A percentile compares a stretch with the other conserved stretches of the same genome.
These are phyloP conservation scores for Malus hybrid DNA, from an alignment of 331 rosid species.

Conservation along the genomic window DNA sequence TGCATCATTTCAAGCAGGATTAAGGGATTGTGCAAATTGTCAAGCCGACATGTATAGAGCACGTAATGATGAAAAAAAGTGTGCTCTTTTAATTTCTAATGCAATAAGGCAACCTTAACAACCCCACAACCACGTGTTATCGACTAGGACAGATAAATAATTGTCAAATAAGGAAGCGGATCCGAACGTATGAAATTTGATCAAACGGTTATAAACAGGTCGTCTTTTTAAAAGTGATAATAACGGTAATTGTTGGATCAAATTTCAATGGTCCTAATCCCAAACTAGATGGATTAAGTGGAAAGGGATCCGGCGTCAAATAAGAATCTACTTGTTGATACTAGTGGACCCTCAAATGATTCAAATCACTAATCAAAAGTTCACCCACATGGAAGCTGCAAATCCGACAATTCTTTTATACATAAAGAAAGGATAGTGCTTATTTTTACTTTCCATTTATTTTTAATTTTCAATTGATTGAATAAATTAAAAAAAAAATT, in stretches of 20 bases:
- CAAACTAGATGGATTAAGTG: fast-evolving
- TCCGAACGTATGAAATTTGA: too few relatives aligned
- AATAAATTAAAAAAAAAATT: too few relatives aligned
- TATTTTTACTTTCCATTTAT: too few relatives aligned
- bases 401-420: neutral
- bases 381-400: neutral
- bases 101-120: neutral
- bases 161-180: neutral
- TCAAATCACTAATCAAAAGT: neutral
- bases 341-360: neutral
- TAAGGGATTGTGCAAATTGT: too few relatives aligned
- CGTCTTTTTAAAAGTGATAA: fast-evolving
- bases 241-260: fast-evolving
- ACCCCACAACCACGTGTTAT: neutral
- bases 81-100: neutral
- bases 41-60: too few relatives aligned
- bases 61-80: neutral
- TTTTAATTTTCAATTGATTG: too few relatives aligned
- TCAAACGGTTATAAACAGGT: fast-evolving
- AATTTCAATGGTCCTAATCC: fast-evolving
- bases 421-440: neutral
- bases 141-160: neutral
- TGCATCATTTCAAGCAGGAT: too few relatives aligned
- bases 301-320: too few relatives aligned
- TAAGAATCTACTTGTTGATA: neutral